Conservation (phyloP, 352 stramenopile genomes). For the Phytophthora megakarya region DNA sequence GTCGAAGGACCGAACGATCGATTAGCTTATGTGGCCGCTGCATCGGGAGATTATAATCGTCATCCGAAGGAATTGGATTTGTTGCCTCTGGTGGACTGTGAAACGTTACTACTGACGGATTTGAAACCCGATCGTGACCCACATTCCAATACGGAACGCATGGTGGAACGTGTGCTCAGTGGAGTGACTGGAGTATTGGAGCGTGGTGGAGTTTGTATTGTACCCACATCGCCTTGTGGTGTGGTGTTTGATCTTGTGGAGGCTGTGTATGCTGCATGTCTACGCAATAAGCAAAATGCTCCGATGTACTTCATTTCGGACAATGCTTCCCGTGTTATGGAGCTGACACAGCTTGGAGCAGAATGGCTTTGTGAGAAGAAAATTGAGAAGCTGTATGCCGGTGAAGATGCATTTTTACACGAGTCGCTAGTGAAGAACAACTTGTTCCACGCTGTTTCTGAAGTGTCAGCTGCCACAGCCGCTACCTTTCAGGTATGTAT, state of each 20-base stretch:
- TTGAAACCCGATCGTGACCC: conserved; percentile 77
- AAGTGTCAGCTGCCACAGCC: conserved; percentile 49
- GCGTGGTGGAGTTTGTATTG: conserved; percentile 69
- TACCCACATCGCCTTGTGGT: conserved; percentile 62
- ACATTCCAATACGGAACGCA: conserved; percentile 68
- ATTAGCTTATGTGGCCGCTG: conserved; percentile 75
- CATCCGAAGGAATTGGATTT: conserved; percentile 86
- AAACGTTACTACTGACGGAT: conserved; percentile 79
- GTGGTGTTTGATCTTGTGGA: conserved; percentile 84
- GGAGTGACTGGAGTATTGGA: conserved; percentile 64
- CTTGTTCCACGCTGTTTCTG: conserved; percentile 49
- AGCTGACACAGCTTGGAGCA: conserved; percentile 58
- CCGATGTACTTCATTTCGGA: conserved; percentile 77
- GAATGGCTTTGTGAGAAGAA: conserved; percentile 90
- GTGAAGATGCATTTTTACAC: conserved; percentile 75
- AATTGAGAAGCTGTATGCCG: conserved; percentile 73
- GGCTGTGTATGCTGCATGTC: conserved; percentile 56
- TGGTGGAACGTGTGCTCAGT: conserved; percentile 71
- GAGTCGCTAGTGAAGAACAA: conserved; percentile 57
- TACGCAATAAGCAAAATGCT: conserved; percentile 52
- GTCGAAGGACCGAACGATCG: conserved; percentile 70
- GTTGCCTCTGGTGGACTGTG: conserved; percentile 72
- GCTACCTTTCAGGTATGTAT: conserved; percentile 59
- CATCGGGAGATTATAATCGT: conserved; percentile 83
- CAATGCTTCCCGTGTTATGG: conserved; percentile 49